Base-by-base conservation (phyloP, 495 filamentous ascomycete species). In the Neurospora discreta region DNA sequence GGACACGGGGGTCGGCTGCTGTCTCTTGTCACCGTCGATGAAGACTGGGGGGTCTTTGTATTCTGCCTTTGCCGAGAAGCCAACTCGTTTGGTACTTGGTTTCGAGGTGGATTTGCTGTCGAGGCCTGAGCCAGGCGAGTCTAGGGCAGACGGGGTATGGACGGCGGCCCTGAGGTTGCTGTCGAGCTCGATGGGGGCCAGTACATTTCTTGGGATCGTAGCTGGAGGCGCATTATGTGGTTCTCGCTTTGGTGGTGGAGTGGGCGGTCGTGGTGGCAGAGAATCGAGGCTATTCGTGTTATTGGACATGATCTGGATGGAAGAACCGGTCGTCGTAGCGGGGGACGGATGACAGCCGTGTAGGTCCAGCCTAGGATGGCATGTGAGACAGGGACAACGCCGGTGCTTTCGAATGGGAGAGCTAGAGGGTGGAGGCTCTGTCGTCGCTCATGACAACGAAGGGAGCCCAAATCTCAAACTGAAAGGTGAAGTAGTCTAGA, bases 21-120 rank as follows among this genome's bases (percentile, higher is more conserved):
- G 78, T 10, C 72, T 68, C 40, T 80, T 77, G 41, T 82, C 77
- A 7, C 85, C 82, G 70, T 85, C 82, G 23, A 82, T 74, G 70
- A 85, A 84, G 3, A 80, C 78, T 7, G 86, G 85, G 58, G 87
- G 81, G 68, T 90, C 89, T 73, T 89, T 89, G 81, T 92, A 93
- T 70, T 91, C 87, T 70, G 89, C 87, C 81, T 89, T 88, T 73
- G 88, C 88, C 16, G 91, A 93, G 81, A 92, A 94, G 39, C 86
- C 89, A 68, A 95, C 92, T 75, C 85, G 87, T 81, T 97, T 98
- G 72, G 80, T 75, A 10, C 80, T 79, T 26, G 81, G 79, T 72
- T 83, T 79, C 75, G 84, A 81, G 81, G 87, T 83, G 73, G 89
- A 86, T 80, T 88, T 78, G 83, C 91, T 83, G 82, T 90, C 78